Conservation (phyloP, 2,329 filamentous ascomycete species). For the Bipolaris gigantea region DNA sequence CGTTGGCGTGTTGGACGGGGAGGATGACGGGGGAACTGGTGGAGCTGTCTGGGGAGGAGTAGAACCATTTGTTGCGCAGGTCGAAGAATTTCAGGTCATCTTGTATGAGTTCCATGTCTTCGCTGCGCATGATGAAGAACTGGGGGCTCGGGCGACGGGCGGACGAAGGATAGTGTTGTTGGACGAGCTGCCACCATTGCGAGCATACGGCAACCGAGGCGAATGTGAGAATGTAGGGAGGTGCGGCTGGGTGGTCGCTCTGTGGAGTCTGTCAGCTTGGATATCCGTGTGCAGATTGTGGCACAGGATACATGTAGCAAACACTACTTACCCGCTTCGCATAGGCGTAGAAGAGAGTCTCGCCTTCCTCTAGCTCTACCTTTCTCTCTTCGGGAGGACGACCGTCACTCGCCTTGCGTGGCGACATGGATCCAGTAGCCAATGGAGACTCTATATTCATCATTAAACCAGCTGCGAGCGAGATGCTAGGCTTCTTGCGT, state of each 20-base stretch:
- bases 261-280: constrained; percentile 18
- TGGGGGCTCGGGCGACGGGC: constrained; percentile 37
- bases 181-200: constrained; percentile 42
- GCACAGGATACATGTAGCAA: neutral
- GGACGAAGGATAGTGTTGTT: constrained; percentile 35
- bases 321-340: constrained; percentile 34
- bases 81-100: constrained; percentile 35
- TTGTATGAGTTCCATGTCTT: constrained; percentile 41
- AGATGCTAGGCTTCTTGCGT: constrained; percentile 40
- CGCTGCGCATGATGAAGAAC: constrained; percentile 40
- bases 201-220: constrained; percentile 35
- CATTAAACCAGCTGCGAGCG: constrained; percentile 42
- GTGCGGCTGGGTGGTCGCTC: constrained; percentile 37
- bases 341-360: constrained; percentile 41
- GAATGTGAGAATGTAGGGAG: constrained; percentile 42
- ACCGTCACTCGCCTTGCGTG: constrained; percentile 19
- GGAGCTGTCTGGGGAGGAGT: constrained; percentile 29
- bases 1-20: constrained; percentile 35
- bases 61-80: constrained; percentile 42
- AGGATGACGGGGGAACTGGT: constrained; percentile 29
- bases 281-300: neutral
- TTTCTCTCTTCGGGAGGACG: constrained; percentile 6
- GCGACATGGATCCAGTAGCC: constrained; percentile 15
- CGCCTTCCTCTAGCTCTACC: constrained; percentile 15
- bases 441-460: constrained; percentile 32